Evolutionary conservation across 2,329 filamentous ascomycete genomes (phyloP).

Genomic region (Ophiostoma sp.): DNA sequence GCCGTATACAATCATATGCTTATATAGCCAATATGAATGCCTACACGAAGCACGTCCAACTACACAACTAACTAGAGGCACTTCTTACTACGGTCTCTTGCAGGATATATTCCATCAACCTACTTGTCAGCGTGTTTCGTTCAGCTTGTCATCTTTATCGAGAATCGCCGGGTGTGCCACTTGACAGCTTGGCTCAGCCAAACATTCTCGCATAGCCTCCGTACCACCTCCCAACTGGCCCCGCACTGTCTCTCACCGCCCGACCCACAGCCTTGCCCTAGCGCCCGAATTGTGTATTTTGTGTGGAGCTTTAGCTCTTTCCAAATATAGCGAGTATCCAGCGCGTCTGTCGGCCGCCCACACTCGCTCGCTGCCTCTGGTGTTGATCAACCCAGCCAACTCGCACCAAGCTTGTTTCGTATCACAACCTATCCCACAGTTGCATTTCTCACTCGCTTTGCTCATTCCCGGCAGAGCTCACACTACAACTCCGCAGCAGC

Average conservation of each 20-base stretch:
- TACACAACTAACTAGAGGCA: no score
- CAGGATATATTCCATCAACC: background rate
- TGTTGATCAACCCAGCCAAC: background rate
- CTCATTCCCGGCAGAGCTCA: no score
- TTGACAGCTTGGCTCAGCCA: background rate
- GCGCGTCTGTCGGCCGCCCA: background rate
- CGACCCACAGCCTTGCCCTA: conserved; percentile 11
- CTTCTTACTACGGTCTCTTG: no score
- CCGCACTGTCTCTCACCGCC: background rate
- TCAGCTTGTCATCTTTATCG: background rate
- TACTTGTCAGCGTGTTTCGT: background rate
- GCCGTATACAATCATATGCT: no score
- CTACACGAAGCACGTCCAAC: no score
- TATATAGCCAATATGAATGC: no score
- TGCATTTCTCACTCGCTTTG: background rate
- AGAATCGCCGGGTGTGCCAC: background rate
- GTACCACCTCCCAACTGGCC: background rate
- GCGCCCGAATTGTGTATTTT: conserved; percentile 4
- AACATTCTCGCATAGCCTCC: background rate
- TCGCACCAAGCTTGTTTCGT: background rate
- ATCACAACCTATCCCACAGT: background rate
- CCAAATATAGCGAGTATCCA: background rate
- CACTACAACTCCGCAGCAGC: no score
- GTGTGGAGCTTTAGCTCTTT: conserved; percentile 2
- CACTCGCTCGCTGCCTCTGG: background rate